Evolutionary conservation across 2,329 filamentous ascomycete species (phyloP).

Genomic region (Aspergillus quadrilineatus): DNA sequence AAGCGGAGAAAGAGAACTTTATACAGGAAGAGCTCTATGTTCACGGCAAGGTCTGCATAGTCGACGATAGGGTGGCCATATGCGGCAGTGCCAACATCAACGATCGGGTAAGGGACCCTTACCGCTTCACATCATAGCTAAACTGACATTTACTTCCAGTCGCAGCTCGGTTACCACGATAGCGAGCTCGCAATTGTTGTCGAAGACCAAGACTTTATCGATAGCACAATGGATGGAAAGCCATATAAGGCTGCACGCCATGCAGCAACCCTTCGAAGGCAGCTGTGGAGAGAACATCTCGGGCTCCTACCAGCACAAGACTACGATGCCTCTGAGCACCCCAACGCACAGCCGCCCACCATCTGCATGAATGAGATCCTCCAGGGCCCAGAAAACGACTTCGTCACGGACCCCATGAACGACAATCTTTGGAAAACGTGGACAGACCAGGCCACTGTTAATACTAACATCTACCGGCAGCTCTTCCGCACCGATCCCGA

Average conservation of each 20-base stretch:
- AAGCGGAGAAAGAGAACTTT: constrained; percentile 81
- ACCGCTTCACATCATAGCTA: neutral
- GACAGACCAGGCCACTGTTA: constrained; percentile 69
- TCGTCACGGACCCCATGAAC: constrained; percentile 73
- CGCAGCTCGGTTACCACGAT: constrained; percentile 80
- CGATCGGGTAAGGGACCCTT: constrained; percentile 49
- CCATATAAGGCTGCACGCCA: constrained; percentile 72
- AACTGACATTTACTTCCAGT: constrained; percentile 39
- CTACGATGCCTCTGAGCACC: constrained; percentile 62
- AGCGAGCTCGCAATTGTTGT: constrained; percentile 88
- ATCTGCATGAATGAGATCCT: constrained; percentile 71
- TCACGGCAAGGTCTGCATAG: constrained; percentile 81
- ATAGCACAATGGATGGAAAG: constrained; percentile 70
- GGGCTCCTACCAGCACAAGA: constrained; percentile 75
- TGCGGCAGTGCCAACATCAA: constrained; percentile 74
- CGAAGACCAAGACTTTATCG: constrained; percentile 70
- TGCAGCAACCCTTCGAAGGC: constrained; percentile 75
- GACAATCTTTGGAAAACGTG: constrained; percentile 69
- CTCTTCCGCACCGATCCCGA: constrained; percentile 91
- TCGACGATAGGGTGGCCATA: constrained; percentile 77
- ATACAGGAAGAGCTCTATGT: constrained; percentile 96
- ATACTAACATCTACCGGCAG: constrained; percentile 77
- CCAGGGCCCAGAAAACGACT: constrained; percentile 64
- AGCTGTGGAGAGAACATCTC: constrained; percentile 88
- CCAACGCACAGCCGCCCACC: constrained; percentile 74